Evolutionary conservation across 2,329 filamentous ascomycete species (phyloP).

Genomic region (Diaporthe citrichinensis): DNA sequence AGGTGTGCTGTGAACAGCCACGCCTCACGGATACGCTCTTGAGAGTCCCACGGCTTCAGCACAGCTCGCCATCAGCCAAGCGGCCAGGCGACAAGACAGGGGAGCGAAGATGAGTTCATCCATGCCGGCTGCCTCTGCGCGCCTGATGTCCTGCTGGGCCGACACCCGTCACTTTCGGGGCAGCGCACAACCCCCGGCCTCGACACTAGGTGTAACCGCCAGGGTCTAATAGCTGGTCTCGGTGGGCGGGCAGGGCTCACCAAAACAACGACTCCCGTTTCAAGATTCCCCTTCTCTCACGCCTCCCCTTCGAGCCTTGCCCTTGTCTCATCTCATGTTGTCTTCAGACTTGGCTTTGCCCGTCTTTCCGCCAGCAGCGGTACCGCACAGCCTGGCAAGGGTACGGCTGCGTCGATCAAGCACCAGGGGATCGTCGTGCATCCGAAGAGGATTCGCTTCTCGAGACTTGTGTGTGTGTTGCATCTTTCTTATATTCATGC

Average conservation of each 20-base stretch:
- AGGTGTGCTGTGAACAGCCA: background rate
- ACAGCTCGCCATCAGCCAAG: background rate
- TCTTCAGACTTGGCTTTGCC: conserved; percentile 33
- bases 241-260: conserved; percentile 33
- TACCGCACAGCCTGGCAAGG: conserved; percentile 33
- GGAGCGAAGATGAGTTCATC: conserved; percentile 2
- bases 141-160: conserved; percentile 18
- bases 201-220: conserved; percentile 20
- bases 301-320: conserved; percentile 29
- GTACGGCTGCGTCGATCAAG: conserved; percentile 40
- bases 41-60: background rate
- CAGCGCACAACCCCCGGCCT: conserved; percentile 25
- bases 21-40: background rate
- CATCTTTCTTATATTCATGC: conserved; percentile 43
- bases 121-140: conserved; percentile 28
- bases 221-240: conserved; percentile 25
- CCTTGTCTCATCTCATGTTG: conserved; percentile 32
- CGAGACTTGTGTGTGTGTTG: conserved; percentile 28
- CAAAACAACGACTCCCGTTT: conserved; percentile 38
- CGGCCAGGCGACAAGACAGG: conserved; percentile 1
- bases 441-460: conserved; percentile 34
- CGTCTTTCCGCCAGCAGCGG: conserved; percentile 30
- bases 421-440: conserved; percentile 36
- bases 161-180: conserved; percentile 19
- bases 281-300: conserved; percentile 31